Evolutionary conservation across 192 early-diverging fungal species (phyloP).

Genomic region (Helicostylum pulchrum): DNA sequence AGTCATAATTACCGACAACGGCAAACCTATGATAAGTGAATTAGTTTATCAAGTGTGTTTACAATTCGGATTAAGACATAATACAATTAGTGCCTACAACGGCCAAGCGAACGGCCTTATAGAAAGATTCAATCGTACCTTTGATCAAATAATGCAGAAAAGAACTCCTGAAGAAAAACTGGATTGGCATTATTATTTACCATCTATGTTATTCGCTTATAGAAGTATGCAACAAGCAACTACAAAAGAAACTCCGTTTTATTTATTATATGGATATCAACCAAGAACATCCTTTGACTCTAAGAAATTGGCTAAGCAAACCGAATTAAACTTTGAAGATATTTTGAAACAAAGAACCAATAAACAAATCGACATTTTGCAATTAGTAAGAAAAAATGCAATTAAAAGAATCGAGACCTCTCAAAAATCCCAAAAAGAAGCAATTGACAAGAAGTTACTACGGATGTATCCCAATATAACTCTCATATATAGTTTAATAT

Average conservation of each 20-base stretch:
- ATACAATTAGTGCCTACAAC: neutral
- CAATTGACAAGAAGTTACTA: neutral
- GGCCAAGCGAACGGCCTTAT: neutral
- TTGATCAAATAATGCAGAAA: neutral
- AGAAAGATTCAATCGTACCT: neutral
- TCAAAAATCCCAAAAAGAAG: neutral
- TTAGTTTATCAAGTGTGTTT: neutral
- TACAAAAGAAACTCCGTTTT: neutral
- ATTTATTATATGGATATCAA: neutral
- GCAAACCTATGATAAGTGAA: neutral
- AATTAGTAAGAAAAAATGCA: neutral
- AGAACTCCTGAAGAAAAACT: neutral
- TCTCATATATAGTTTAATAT: too few relatives aligned
- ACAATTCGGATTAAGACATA: neutral
- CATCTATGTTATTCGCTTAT: neutral
- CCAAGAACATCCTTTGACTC: neutral
- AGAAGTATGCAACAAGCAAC: neutral
- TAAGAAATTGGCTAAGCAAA: neutral
- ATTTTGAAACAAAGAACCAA: neutral
- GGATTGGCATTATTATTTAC: neutral
- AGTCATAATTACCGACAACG: neutral
- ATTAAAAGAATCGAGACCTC: neutral
- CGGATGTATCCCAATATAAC: too few relatives aligned
- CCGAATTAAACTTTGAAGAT: neutral
- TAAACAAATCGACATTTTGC: neutral